phyloP scores from a whole-genome alignment of 23 red algal species.

The Agarophyton chilense region DNA sequence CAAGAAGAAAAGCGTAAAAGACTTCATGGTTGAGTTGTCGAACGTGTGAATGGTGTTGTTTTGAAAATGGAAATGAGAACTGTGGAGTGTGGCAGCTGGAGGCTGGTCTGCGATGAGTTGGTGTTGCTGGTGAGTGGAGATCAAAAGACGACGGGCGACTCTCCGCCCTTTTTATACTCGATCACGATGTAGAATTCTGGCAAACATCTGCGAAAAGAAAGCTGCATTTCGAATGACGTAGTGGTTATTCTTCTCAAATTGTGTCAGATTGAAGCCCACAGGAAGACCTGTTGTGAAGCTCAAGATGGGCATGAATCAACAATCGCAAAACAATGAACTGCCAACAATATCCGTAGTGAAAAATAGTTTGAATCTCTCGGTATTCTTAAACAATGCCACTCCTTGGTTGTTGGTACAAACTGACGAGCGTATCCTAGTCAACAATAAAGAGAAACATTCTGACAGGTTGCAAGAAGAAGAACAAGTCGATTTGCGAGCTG shows the following conservation, averaged over 20 bases:
- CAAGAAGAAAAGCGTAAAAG: slow-evolving; percentile 13
- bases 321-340: slow-evolving; percentile 12
- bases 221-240: no score
- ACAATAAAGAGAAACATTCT: background rate
- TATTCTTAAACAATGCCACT: no score
- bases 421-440: background rate
- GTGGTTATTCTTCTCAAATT: no score
- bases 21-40: background rate
- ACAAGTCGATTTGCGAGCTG: background rate
- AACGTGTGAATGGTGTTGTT: background rate
- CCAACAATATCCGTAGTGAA: background rate
- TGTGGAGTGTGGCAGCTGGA: background rate
- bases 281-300: background rate
- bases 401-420: no score
- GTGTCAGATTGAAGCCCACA: no score
- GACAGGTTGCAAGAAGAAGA: background rate
- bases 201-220: no score
- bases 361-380: background rate
- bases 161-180: background rate
- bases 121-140: background rate
- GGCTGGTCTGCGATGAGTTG: background rate
- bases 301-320: background rate
- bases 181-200: no score
- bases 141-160: no score
- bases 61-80: background rate